These are phyloP conservation scores for Phytomonas serpens DNA, from an alignment of 208 protist genomes.

Conservation along the genomic window DNA sequence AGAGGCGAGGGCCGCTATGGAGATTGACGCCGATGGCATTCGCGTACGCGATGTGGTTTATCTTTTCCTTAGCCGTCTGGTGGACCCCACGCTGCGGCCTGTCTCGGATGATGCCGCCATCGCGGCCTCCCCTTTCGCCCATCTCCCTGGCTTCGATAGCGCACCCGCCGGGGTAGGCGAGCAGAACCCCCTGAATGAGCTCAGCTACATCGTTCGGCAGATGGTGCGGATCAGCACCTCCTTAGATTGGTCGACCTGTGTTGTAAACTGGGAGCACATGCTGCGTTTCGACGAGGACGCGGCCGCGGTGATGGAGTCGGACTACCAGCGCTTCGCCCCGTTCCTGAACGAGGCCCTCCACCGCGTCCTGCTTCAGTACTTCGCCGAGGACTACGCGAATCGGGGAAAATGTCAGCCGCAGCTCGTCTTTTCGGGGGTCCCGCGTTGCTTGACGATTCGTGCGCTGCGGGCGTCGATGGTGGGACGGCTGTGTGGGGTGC, in stretches of 20 bases:
- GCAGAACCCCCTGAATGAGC: neutral
- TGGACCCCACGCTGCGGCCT: slow-evolving; percentile 40
- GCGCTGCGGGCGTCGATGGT: slow-evolving; percentile 90
- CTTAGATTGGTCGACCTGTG: slow-evolving; percentile 67
- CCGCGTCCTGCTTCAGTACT: slow-evolving; percentile 75
- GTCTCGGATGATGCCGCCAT: slow-evolving; percentile 14
- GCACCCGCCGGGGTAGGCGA: neutral
- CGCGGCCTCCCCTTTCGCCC: neutral
- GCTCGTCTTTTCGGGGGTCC: slow-evolving; percentile 81
- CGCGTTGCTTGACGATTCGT: slow-evolving; percentile 87
- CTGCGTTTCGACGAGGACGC: slow-evolving; percentile 67
- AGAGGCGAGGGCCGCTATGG: slow-evolving; percentile 36
- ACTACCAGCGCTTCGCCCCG: slow-evolving; percentile 73
- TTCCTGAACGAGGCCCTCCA: slow-evolving; percentile 69
- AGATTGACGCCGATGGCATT: slow-evolving; percentile 67
- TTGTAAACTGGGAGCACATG: slow-evolving; percentile 74
- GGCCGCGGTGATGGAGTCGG: slow-evolving; percentile 58
- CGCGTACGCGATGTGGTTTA: slow-evolving; percentile 68
- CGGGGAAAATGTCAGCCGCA: slow-evolving; percentile 55
- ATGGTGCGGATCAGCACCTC: slow-evolving; percentile 78
- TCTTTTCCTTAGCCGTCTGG: slow-evolving; percentile 69
- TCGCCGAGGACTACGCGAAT: slow-evolving; percentile 70
- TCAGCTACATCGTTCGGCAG: slow-evolving; percentile 60
- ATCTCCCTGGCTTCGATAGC: neutral
- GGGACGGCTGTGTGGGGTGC: slow-evolving; percentile 92